Evolutionary conservation across 352 stramenopile genomes (phyloP), one percentile per base, ranked within the genome.

Genomic region (Pythium biforme): DNA sequence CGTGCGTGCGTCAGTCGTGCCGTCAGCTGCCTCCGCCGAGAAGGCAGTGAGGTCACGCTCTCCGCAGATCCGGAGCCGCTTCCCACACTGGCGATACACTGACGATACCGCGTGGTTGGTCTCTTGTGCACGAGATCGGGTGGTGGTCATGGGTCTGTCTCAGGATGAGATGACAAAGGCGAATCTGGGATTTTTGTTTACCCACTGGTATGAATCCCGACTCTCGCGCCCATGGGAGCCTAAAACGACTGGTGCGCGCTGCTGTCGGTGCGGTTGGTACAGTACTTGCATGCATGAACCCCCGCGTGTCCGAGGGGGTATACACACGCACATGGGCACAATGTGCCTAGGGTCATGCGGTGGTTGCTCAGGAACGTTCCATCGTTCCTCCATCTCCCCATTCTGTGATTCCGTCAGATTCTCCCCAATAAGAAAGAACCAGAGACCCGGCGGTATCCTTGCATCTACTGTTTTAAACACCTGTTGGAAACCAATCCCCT

Each of bases 391-490:
- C 37, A 43, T 43, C 37, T 43, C 37, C 31, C 37, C 37, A 43
- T 43, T 43, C 37, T 43, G 17, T 43, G 37, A 43, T 43, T 43
- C 37, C n/a, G 37, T 14, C 19, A 43, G 37, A 43, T 43, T 43
- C 37, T n/a, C n/a, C n/a, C n/a, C n/a, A n/a, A n/a, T 14, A 43
- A 20, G n/a, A 40, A 40, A 40, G 15, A 43, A 19, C 37, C 37
- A 43, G 37, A 43, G 37, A 43, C 37, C 12, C 15, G 17, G 37
- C 12, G 37, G 17, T 6, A 10, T 43, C 37, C 37, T 43, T n/a
- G 17, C 1, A n/a, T n/a, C n/a, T n/a, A 43, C 4, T 43, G 48
- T 54, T 54, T 54, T 26, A 54, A 54, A 54, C 48, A 34, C 37
- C 37, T 49, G 48, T 34, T 33, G 48, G 25, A 22, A 34, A 40